Conservation (phyloP, 169 alveolate genomes). For the Cryptosporidium meleagridis region DNA sequence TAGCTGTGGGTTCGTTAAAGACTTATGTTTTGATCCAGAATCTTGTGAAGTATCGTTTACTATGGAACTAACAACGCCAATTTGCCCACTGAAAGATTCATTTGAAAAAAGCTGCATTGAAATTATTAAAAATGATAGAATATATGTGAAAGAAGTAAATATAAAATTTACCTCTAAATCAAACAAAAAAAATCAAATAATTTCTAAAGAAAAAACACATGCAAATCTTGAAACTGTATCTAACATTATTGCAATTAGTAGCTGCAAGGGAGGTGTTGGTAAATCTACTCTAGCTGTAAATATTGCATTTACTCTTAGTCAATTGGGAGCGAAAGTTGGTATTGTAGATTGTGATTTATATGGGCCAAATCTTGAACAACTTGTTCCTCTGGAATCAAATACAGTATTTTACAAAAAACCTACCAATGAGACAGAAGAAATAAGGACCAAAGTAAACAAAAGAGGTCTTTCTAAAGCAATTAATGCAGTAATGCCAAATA, state of each 20-base stretch:
- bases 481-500: slow-evolving; percentile 78
- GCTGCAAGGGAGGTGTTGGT: slow-evolving; percentile 99
- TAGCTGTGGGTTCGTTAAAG: slow-evolving; percentile 81
- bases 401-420: slow-evolving; percentile 48
- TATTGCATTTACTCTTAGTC: slow-evolving; percentile 87
- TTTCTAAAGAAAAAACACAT: slow-evolving; percentile 45
- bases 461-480: slow-evolving; percentile 43
- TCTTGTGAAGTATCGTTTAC: slow-evolving; percentile 78
- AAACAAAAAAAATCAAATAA: slow-evolving; percentile 19
- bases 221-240: slow-evolving; percentile 82
- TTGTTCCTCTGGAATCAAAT: slow-evolving; percentile 82
- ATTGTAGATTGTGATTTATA: slow-evolving; percentile 95
- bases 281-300: slow-evolving; percentile 94
- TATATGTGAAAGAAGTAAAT: slow-evolving; percentile 80
- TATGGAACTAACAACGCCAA: slow-evolving; percentile 85
- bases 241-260: slow-evolving; percentile 91
- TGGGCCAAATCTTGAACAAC: slow-evolving; percentile 96
- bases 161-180: slow-evolving; percentile 62
- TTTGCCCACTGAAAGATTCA: slow-evolving; percentile 84
- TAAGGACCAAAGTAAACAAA: background rate
- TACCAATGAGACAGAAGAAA: background rate
- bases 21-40: slow-evolving; percentile 76
- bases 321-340: slow-evolving; percentile 91
- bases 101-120: slow-evolving; percentile 78
- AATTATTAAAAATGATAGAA: slow-evolving; percentile 58